phyloP scores from a whole-genome alignment of 1,139 yeast genomes.

The Kurtzmaniella quercitrusa region DNA sequence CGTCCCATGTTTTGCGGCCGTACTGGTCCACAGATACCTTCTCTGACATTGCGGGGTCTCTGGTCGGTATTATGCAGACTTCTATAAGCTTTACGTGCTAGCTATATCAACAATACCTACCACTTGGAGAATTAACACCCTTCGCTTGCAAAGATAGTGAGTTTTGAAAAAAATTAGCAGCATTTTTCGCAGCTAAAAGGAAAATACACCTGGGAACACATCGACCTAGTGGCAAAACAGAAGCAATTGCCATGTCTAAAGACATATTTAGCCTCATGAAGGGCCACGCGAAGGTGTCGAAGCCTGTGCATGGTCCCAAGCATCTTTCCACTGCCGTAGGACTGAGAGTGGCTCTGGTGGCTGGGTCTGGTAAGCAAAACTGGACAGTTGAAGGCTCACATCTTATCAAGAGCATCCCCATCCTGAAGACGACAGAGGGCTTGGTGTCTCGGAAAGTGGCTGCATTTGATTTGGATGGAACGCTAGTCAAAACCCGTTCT shows the following conservation, averaged over 20 bases:
- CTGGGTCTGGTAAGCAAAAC: neutral
- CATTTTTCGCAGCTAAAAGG: neutral
- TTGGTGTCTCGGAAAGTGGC: conserved; percentile 31
- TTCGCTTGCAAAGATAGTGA: too few relatives aligned
- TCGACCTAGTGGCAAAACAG: too few relatives aligned
- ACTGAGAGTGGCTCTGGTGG: neutral
- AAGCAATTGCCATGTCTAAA: conserved; percentile 2
- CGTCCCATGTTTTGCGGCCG: conserved; percentile 70
- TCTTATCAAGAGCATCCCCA: conserved; percentile 30
- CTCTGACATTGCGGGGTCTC: conserved; percentile 6
- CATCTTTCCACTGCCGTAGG: neutral
- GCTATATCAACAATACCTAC: too few relatives aligned
- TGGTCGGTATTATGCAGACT: too few relatives aligned
- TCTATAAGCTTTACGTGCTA: too few relatives aligned
- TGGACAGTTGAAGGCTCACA: conserved; percentile 33
- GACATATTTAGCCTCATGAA: conserved; percentile 10
- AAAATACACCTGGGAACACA: too few relatives aligned
- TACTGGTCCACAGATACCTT: conserved; percentile 38
- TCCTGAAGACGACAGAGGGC: neutral
- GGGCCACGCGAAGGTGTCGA: conserved; percentile 7
- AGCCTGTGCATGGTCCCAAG: conserved; percentile 5
- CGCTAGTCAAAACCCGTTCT: conserved; percentile 59
- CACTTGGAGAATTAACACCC: too few relatives aligned
- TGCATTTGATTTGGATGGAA: conserved; percentile 75
- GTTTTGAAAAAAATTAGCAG: neutral